These are phyloP conservation scores for Hevea brasiliensis DNA, from an alignment of 345 rosid genomes.

Conservation along the genomic window DNA sequence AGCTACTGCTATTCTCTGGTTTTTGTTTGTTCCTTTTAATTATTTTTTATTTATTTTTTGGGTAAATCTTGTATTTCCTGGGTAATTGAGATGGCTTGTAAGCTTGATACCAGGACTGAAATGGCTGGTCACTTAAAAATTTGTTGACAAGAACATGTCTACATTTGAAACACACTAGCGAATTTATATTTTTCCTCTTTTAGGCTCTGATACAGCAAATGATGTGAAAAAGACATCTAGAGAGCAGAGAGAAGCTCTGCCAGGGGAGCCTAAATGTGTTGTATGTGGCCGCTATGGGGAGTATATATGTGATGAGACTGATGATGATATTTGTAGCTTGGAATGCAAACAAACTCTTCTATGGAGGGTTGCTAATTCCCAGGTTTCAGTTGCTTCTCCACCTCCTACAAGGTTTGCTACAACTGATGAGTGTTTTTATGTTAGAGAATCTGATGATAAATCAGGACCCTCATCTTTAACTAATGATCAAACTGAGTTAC, in stretches of 20 bases:
- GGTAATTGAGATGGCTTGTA: neutral
- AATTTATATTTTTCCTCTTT: neutral
- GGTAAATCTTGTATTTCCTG: neutral
- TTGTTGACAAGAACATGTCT: neutral
- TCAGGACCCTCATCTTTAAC: conserved; percentile 30
- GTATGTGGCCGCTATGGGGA: conserved; percentile 85
- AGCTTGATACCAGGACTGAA: neutral
- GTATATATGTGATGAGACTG: conserved; percentile 80
- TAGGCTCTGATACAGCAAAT: conserved; percentile 31
- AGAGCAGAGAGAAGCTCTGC: conserved; percentile 73
- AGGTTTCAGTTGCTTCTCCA: conserved; percentile 15
- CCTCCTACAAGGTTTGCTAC: conserved; percentile 46
- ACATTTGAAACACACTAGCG: neutral
- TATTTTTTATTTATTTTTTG: neutral
- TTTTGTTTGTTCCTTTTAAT: neutral
- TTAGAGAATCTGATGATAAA: conserved; percentile 43
- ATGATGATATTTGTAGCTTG: conserved; percentile 86
- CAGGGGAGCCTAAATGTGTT: conserved; percentile 71
- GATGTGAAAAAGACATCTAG: conserved; percentile 54
- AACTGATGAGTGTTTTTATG: conserved; percentile 78
- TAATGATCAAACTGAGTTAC: conserved; percentile 41
- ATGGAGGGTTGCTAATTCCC: conserved; percentile 27
- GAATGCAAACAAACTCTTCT: conserved; percentile 68
- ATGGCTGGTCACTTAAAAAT: neutral
- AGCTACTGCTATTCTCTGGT: neutral